A percentile compares a stretch with the other conserved stretches of the same genome.
Evolutionary conservation across 306 rosid genomes (phyloP).

Genomic region (Casuarina equisetifolia): DNA sequence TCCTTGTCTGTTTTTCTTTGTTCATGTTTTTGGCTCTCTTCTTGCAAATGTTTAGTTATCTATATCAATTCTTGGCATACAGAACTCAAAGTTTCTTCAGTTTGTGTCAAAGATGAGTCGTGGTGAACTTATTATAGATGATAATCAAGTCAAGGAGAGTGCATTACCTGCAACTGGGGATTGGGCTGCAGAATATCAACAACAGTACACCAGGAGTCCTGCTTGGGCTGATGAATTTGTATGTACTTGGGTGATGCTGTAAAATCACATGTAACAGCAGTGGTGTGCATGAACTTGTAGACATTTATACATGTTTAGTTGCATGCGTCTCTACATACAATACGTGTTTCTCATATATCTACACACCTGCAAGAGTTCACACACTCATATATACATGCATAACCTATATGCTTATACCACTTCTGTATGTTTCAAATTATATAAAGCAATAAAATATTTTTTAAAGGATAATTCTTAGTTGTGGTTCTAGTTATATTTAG

Average conservation of each 20-base stretch:
- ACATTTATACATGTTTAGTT: not conserved
- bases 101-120: slow-evolving; percentile 98
- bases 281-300: not conserved
- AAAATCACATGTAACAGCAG: not conserved
- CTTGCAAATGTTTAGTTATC: not conserved
- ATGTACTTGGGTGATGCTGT: slow-evolving; percentile 27
- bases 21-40: not conserved
- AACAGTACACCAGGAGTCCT: slow-evolving; percentile 52
- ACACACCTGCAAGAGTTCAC: too few relatives aligned
- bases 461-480: not conserved
- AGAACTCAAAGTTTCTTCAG: slow-evolving; percentile 96
- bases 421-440: not conserved
- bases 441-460: not conserved
- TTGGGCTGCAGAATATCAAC: slow-evolving; percentile 87
- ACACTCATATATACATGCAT: not conserved
- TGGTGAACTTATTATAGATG: slow-evolving; percentile 88
- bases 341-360: not conserved
- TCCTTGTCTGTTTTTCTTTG: not conserved
- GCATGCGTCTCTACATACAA: not conserved
- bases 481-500: not conserved
- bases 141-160: slow-evolving; percentile 80
- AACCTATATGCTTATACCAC: not conserved
- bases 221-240: slow-evolving; percentile 89
- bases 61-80: slow-evolving; percentile 27
- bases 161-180: slow-evolving; percentile 63